phyloP scores from a whole-genome alignment of 768 basidiomycete genomes.

The Jaapia argillacea region DNA sequence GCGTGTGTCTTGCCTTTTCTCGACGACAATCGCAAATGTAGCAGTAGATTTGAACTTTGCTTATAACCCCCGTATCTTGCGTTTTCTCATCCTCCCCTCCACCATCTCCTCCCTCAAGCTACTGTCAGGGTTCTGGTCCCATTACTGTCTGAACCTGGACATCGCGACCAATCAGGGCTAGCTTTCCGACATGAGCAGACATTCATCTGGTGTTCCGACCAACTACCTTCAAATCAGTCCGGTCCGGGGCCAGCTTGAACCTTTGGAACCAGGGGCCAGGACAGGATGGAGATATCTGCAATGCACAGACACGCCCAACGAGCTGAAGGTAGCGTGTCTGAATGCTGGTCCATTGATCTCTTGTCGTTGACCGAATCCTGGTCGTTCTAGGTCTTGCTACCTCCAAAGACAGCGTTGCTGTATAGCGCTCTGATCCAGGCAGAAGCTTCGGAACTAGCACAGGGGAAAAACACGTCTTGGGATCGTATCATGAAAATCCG shows the following conservation, averaged over 20 bases:
- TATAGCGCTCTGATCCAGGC: constrained; percentile 58
- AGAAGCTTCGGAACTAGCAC: constrained; percentile 51
- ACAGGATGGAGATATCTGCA: constrained; percentile 67
- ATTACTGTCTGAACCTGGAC: too few species aligned
- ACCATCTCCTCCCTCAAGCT: too few species aligned
- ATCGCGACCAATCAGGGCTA: too few species aligned
- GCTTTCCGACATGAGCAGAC: background rate
- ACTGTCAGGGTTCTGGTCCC: too few species aligned
- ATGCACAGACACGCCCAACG: constrained; percentile 66
- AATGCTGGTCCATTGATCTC: background rate
- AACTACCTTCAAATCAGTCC: constrained; percentile 55
- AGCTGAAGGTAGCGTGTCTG: constrained; percentile 44
- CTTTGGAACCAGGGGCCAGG: constrained; percentile 38
- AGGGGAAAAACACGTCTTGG: constrained; percentile 48
- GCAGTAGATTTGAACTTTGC: too few species aligned
- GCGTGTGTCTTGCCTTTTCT: too few species aligned
- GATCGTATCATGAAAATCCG: constrained; percentile 65
- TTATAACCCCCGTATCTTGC: too few species aligned
- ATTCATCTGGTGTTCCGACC: background rate
- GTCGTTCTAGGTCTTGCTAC: constrained; percentile 48
- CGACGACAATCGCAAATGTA: too few species aligned
- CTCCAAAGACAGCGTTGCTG: constrained; percentile 53
- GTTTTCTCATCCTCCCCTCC: too few species aligned
- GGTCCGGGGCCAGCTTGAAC: constrained; percentile 67
- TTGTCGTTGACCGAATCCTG: constrained; percentile 3